A percentile compares a stretch with the other conserved stretches of the same genome.
These are phyloP conservation scores for Cokeromyces recurvatus DNA, from an alignment of 371 early-diverging fungal species.

Conservation along the genomic window DNA sequence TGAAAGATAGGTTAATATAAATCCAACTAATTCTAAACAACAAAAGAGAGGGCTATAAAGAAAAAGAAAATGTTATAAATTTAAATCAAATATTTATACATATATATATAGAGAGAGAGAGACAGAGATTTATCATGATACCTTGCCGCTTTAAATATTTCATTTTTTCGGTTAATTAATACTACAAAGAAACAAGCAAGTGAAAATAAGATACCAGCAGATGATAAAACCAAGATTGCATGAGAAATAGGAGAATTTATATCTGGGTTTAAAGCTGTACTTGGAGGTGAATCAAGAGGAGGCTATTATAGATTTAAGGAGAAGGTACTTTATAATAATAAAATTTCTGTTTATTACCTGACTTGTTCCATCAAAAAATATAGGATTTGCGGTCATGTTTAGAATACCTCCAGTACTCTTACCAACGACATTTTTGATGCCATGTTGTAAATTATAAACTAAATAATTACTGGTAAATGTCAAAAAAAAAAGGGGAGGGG, in stretches of 20 bases:
- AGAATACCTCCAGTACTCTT: constrained; percentile 44
- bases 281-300: constrained; percentile 53
- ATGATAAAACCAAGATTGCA: constrained; percentile 40
- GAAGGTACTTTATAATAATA: background rate
- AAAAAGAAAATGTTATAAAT: too few relatives aligned
- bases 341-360: constrained; percentile 14
- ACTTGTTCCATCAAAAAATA: constrained; percentile 52
- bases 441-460: constrained; percentile 51
- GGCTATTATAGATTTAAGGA: constrained; percentile 15
- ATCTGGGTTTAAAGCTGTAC: constrained; percentile 45
- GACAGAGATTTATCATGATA: constrained; percentile 14
- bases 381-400: constrained; percentile 35
- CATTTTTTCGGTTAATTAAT: constrained; percentile 34
- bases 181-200: constrained; percentile 31
- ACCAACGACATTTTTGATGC: constrained; percentile 34
- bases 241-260: constrained; percentile 37
- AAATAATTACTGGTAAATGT: constrained; percentile 57
- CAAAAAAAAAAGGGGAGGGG: too few relatives aligned
- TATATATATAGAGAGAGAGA: too few relatives aligned
- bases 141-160: constrained; percentile 58
- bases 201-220: constrained; percentile 30
- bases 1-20: constrained; percentile 46
- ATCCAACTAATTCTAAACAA: constrained; percentile 53
- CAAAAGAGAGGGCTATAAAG: constrained; percentile 59
- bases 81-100: too few relatives aligned